Evolutionary conservation across 2,329 filamentous ascomycete genomes (phyloP).

Genomic region (Sarocladiaceae sp.): DNA sequence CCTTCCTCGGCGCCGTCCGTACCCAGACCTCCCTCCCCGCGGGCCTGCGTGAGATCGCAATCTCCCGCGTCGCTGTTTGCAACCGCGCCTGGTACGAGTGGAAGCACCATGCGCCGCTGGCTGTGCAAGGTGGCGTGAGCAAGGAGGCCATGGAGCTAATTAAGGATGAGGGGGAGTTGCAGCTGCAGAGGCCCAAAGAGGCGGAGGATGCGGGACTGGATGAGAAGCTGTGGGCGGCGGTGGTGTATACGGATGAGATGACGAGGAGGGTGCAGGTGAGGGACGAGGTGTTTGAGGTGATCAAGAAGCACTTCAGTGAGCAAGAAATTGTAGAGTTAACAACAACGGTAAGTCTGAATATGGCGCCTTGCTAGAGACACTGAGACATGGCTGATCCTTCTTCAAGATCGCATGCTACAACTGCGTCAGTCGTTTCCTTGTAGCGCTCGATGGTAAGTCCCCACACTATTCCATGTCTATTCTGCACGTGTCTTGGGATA

Average conservation of each 20-base stretch:
- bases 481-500: too few relatives aligned
- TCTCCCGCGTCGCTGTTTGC: constrained; percentile 72
- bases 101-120: constrained; percentile 69
- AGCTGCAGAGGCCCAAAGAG: constrained; percentile 21
- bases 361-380: not conserved
- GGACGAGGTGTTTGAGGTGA: constrained; percentile 58
- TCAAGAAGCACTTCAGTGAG: constrained; percentile 59
- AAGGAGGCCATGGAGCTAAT: constrained; percentile 42
- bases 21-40: constrained; percentile 44
- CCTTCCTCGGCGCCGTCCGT: constrained; percentile 58
- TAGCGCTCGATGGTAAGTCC: constrained; percentile 67
- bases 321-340: constrained; percentile 76
- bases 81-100: constrained; percentile 85
- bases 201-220: too few relatives aligned
- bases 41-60: constrained; percentile 67
- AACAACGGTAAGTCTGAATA: constrained; percentile 52
- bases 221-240: constrained; percentile 59
- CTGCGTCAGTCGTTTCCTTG: constrained; percentile 76
- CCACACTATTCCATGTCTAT: constrained; percentile 12
- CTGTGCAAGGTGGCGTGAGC: constrained; percentile 49
- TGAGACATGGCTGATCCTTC: constrained; percentile 13
- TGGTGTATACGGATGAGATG: constrained; percentile 78
- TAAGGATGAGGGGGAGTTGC: constrained; percentile 19
- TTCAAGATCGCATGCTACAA: constrained; percentile 65
- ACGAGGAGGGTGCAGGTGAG: constrained; percentile 64